These are phyloP conservation scores for Xylaria sp. DNA, from an alignment of 2,329 filamentous ascomycete species.

Conservation along the genomic window DNA sequence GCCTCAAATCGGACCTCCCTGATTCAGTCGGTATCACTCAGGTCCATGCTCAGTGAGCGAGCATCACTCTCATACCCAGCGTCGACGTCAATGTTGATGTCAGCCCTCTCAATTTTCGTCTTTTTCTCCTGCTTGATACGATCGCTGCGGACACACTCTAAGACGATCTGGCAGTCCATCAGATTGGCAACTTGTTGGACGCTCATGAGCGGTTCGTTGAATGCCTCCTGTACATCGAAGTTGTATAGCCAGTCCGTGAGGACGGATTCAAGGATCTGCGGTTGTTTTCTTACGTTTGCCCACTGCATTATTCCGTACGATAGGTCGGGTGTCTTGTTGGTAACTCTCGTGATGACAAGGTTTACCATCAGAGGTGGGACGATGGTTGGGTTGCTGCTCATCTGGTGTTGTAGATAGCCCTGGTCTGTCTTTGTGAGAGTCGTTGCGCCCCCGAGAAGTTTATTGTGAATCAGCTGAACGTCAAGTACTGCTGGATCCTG, in stretches of 20 bases:
- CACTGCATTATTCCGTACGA: constrained; percentile 31
- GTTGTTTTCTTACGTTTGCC: constrained; percentile 9
- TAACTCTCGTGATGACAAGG: constrained; percentile 28
- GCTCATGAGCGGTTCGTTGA: constrained; percentile 31
- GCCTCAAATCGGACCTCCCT: background rate
- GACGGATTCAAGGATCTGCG: constrained; percentile 8
- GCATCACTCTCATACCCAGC: constrained; percentile 9
- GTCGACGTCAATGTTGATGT: background rate
- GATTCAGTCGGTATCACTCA: constrained; percentile 7
- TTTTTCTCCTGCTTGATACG: background rate
- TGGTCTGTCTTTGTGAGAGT: constrained; percentile 28
- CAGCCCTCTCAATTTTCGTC: background rate
- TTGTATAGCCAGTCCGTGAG: constrained; percentile 10
- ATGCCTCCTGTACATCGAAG: constrained; percentile 20
- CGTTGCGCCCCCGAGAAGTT: constrained; percentile 27
- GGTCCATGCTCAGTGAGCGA: constrained; percentile 19
- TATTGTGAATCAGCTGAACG: constrained; percentile 17
- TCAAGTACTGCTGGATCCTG: background rate
- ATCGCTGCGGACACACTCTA: background rate
- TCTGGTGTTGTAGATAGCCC: constrained; percentile 12
- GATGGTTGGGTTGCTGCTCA: constrained; percentile 7
- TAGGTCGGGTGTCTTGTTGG: constrained; percentile 20
- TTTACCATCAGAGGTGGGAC: constrained; percentile 23
- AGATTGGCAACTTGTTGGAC: constrained; percentile 31
- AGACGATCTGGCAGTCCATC: constrained; percentile 35